phyloP scores from a whole-genome alignment of 2,329 filamentous ascomycete species.

The Hymenoscyphus linearis region DNA sequence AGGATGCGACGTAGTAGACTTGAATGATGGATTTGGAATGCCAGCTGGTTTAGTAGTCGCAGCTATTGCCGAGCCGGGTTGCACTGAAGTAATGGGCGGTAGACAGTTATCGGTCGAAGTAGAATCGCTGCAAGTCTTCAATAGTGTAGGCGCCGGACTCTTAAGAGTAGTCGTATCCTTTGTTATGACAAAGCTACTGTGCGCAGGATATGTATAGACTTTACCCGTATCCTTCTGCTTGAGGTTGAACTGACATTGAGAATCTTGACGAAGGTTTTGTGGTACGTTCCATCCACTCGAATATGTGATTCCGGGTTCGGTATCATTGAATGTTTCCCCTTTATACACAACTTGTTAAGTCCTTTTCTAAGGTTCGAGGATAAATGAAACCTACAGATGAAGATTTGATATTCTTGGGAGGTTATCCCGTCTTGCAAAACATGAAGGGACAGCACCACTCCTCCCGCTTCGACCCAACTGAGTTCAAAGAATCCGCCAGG shows the following conservation, averaged over 20 bases:
- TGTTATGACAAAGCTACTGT: neutral
- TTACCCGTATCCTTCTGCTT: neutral
- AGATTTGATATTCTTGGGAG: neutral
- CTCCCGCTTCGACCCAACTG: neutral
- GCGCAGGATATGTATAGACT: neutral
- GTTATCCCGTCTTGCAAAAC: neutral
- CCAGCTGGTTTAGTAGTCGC: neutral
- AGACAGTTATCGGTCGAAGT: neutral
- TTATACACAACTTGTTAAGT: neutral
- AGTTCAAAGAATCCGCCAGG: neutral
- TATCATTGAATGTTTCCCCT: neutral
- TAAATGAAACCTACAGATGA: neutral
- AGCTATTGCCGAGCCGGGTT: neutral
- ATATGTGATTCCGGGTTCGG: neutral
- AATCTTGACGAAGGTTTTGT: neutral
- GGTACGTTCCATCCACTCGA: neutral
- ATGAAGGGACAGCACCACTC: neutral
- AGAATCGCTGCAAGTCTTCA: neutral
- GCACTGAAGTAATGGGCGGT: neutral
- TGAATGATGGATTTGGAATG: neutral
- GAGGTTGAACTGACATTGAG: neutral
- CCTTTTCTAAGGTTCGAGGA: neutral
- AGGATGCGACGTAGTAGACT: no score
- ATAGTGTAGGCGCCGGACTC: neutral
- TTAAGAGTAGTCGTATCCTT: neutral